Evolutionary conservation across 2,329 filamentous ascomycete genomes (phyloP), one percentile per base, ranked within the genome.

Genomic region (Madurella fahalii): DNA sequence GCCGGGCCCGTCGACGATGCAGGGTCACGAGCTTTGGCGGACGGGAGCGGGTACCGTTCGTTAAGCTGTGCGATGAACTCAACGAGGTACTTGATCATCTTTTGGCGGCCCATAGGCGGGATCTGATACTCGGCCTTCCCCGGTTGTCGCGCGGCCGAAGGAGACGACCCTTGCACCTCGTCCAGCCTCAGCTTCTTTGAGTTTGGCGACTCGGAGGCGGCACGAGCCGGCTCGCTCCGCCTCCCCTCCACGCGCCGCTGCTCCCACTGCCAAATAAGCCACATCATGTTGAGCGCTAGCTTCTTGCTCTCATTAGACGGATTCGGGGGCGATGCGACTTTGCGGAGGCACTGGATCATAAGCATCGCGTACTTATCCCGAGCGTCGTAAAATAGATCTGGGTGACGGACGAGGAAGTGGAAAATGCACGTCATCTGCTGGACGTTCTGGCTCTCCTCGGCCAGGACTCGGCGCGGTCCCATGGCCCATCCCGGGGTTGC

Each of bases 351-450:
- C 1, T 86, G 86, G 53, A 99, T 92, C 68, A 99, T 95, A 60
- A 94, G 82, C 53, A 88, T 83, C 4, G 91, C 85, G 61, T 97
- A 95, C 66, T 93, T 92, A 61, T 99, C 94, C 52, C 94, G 81
- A 1, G 90, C 91, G 60, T 97, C 93, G 63, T 95, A 99, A 74
- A 99, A 99, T 4, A 99, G 76, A 65, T 94, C 87, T 0, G 92
- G 88, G 68, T 99, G 93, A 53, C 89, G 84, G 37, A 96, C 93
- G 34, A 99, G 78, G 72, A 99, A 99, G 65, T 96, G 89, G 76
- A 96, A 97, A 64, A 99, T 97, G 74, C 89, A 94, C 50, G 91
- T 96, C 74, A 97, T 87, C 72, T 97, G 94, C 70, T 95, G 92
- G 45, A 93, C 80, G 64, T 99, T 99, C 59, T 94, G 90, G 25